These are phyloP conservation scores for Botrytis paeoniae DNA, from an alignment of 2,329 filamentous ascomycete genomes.

Conservation along the genomic window DNA sequence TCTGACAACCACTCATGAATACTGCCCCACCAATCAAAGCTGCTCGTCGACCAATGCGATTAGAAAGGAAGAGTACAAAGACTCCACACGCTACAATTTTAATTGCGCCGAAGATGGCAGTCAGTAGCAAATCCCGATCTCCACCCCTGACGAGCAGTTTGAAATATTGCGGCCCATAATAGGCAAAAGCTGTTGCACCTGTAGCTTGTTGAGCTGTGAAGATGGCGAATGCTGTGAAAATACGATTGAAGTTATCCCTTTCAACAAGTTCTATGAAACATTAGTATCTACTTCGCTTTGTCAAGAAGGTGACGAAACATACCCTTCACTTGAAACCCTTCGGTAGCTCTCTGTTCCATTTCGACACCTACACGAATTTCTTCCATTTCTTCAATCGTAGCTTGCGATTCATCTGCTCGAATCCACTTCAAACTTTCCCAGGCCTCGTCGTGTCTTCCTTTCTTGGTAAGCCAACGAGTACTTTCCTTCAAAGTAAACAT, in stretches of 20 bases:
- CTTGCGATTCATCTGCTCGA: neutral
- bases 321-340: conserved; percentile 38
- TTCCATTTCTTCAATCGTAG: neutral
- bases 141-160: conserved; percentile 47
- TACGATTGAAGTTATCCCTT: conserved; percentile 31
- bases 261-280: conserved; percentile 19
- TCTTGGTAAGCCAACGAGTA: neutral
- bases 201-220: conserved; percentile 43
- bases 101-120: conserved; percentile 51
- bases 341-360: conserved; percentile 45
- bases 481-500: neutral
- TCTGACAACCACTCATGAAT: neutral
- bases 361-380: conserved; percentile 38
- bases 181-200: conserved; percentile 49
- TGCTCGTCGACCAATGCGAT: conserved; percentile 45
- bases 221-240: conserved; percentile 15
- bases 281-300: neutral
- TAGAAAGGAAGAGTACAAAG: conserved; percentile 53
- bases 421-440: neutral
- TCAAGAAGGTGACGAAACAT: neutral
- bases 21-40: conserved; percentile 38
- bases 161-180: conserved; percentile 53
- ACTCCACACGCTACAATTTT: conserved; percentile 49
- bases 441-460: neutral
- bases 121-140: conserved; percentile 47